phyloP scores from a whole-genome alignment of 768 basidiomycete genomes.

The Dacryopinax spathularia region DNA sequence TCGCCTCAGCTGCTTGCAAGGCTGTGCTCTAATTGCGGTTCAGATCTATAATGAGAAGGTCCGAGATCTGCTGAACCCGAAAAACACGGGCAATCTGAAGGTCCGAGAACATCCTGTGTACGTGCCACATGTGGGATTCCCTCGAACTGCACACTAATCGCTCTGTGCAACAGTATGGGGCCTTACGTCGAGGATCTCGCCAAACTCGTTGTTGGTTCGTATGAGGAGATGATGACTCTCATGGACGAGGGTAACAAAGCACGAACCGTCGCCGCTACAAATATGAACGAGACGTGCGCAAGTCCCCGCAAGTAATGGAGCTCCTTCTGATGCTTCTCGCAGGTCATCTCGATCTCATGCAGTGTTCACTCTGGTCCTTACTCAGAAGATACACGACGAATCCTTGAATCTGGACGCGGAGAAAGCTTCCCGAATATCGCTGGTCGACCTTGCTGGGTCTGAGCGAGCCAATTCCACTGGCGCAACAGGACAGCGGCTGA shows the following conservation, averaged over 20 bases:
- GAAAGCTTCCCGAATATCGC: constrained; percentile 96
- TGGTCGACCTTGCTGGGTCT: constrained; percentile 93
- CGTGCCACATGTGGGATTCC: constrained; percentile 2
- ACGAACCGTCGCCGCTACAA: constrained; percentile 92
- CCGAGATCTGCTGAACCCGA: constrained; percentile 90
- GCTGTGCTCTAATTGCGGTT: neutral
- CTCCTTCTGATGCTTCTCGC: constrained; percentile 2
- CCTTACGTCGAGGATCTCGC: constrained; percentile 99
- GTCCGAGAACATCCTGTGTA: constrained; percentile 92
- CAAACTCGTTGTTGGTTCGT: constrained; percentile 78
- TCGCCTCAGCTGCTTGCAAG: neutral
- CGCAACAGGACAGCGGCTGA: constrained; percentile 87
- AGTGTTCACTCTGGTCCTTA: constrained; percentile 88
- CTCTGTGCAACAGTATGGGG: constrained; percentile 41
- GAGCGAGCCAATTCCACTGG: constrained; percentile 97
- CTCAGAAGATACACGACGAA: constrained; percentile 77
- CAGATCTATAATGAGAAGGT: constrained; percentile 98
- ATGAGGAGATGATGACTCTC: constrained; percentile 95
- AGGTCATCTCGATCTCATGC: constrained; percentile 95
- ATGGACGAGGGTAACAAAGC: constrained; percentile 99
- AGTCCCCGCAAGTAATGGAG: neutral
- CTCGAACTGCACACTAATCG: constrained; percentile 2
- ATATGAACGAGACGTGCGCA: constrained; percentile 95
- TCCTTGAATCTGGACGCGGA: constrained; percentile 84
- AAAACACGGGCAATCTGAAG: constrained; percentile 88